Evolutionary conservation across 768 basidiomycete genomes (phyloP).

Genomic region (Russula sp.): DNA sequence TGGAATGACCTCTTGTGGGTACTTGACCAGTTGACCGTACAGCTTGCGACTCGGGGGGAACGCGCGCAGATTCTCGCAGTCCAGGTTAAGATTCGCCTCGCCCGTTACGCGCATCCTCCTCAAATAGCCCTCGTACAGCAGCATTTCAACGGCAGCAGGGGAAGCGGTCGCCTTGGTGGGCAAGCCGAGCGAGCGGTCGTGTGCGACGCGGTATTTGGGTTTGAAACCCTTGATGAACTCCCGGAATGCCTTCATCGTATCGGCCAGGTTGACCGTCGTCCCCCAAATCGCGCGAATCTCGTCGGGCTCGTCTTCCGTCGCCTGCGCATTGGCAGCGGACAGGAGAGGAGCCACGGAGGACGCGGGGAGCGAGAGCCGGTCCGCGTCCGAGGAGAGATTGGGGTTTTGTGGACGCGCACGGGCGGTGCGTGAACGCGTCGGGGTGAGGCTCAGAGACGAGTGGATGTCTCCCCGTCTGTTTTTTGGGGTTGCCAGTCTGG

Average conservation of each 20-base stretch:
- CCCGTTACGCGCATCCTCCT: constrained; percentile 85
- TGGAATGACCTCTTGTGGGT: constrained; percentile 95
- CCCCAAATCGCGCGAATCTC: constrained; percentile 96
- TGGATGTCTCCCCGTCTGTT: constrained; percentile 89
- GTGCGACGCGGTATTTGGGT: constrained; percentile 71
- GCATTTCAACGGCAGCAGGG: constrained; percentile 60
- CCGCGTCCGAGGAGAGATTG: constrained; percentile 55
- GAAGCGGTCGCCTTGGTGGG: constrained; percentile 45
- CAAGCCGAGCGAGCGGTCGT: constrained; percentile 61
- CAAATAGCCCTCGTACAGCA: constrained; percentile 76
- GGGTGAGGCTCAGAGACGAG: constrained; percentile 62
- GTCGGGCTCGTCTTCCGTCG: constrained; percentile 71
- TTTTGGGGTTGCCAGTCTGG: constrained; percentile 51
- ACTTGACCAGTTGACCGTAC: constrained; percentile 77
- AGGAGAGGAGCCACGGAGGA: constrained; percentile 53
- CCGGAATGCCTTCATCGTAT: constrained; percentile 87
- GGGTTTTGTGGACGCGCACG: constrained; percentile 35
- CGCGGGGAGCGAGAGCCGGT: constrained; percentile 48
- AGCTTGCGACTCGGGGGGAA: constrained; percentile 84
- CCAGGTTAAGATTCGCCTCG: constrained; percentile 91
- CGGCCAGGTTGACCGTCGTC: constrained; percentile 86
- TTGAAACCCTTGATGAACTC: constrained; percentile 92
- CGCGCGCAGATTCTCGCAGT: constrained; percentile 77
- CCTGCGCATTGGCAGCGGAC: constrained; percentile 56
- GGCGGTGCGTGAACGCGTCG: constrained; percentile 37